phyloP scores from a whole-genome alignment of 345 rosid genomes.

The Diplotaxis tenuifolia region DNA sequence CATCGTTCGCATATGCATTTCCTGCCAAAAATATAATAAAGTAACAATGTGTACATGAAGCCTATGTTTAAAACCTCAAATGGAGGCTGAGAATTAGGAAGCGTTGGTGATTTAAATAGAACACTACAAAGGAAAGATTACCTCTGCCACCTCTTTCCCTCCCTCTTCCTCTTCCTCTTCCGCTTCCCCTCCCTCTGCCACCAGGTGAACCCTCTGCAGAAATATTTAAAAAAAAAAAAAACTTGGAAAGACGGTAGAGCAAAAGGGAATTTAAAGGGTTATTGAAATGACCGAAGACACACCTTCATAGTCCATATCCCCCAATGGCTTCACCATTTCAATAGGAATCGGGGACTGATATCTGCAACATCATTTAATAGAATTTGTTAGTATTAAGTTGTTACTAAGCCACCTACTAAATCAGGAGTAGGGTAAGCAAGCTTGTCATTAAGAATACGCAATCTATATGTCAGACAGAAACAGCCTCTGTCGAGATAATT shows the following conservation, averaged over 20 bases:
- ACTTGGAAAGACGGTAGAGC: not conserved
- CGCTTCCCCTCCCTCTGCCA: constrained; percentile 67
- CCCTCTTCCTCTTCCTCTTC: constrained; percentile 66
- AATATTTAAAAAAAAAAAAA: not conserved
- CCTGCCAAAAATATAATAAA: constrained; percentile 37
- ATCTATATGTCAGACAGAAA: not conserved
- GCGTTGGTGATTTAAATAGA: not conserved
- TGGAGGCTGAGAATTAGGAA: not conserved
- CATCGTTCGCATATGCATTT: constrained; percentile 59
- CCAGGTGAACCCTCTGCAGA: constrained; percentile 68
- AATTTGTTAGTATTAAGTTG: not conserved
- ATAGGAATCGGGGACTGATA: constrained; percentile 74
- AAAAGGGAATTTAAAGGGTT: not conserved
- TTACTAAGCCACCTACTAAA: not conserved
- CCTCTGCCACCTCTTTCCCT: constrained; percentile 41
- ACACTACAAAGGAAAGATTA: constrained; percentile 2
- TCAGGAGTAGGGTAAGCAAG: not conserved
- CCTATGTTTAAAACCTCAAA: not conserved
- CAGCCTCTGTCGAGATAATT: not conserved
- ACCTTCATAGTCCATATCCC: constrained; percentile 53
- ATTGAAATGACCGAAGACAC: constrained; percentile 8
- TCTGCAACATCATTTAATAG: constrained; percentile 37
- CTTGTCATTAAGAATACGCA: not conserved
- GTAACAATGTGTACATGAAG: not conserved
- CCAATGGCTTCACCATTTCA: constrained; percentile 56